Base-by-base conservation (phyloP, 2,329 filamentous ascomycete genomes). In the Ceratocystis destructans region DNA sequence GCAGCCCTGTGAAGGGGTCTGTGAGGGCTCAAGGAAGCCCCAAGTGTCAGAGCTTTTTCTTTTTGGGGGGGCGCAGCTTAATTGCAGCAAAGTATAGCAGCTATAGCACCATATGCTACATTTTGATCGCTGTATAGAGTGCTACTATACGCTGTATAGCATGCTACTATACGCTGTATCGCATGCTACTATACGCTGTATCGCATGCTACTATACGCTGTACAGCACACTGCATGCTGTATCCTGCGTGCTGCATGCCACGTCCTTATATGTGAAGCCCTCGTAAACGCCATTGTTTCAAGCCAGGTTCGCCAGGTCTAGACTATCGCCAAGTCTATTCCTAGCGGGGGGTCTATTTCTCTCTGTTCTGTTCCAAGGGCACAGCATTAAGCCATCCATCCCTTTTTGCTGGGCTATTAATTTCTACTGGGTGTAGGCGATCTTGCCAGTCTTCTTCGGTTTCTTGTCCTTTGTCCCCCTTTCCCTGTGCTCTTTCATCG, bases 201-300 rank as follows among this genome's bases (percentile, higher is more conserved):
- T 10, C 12, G 37, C 37, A 41, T 41, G 37, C 37, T 41, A 12
- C 33, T 37, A 37, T 37, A 37, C 1, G 33, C 33, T 37, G 12
- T 37, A 37, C 2, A 15, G 0, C 12, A 12, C 3, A 10, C 10
- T 5, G 37, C 12, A 15, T 41, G 10, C 37, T 15, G 10, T 10
- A 10, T 41, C 22, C 22, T 25, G 22, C 22, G 28, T 28, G 8
- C 33, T 12, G 8, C 8, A 12, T 37, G 33, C 33, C 8, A 0
- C 33, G 10, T 12, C 33, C 10, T 33, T 37, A 37, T 20, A 44
- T 63, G 25, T 28, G 61, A 25, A 50, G 44, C 41, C 37, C 12
- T 50, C 61, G 61, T 63, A 63, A 63, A 63, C 41, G 31, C 25
- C 22, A 41, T 59, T 63, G 61, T 63, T 63, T 63, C 61, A 63